phyloP scores from a whole-genome alignment of 177 flowering plant genomes.

The Vitis hybrid region DNA sequence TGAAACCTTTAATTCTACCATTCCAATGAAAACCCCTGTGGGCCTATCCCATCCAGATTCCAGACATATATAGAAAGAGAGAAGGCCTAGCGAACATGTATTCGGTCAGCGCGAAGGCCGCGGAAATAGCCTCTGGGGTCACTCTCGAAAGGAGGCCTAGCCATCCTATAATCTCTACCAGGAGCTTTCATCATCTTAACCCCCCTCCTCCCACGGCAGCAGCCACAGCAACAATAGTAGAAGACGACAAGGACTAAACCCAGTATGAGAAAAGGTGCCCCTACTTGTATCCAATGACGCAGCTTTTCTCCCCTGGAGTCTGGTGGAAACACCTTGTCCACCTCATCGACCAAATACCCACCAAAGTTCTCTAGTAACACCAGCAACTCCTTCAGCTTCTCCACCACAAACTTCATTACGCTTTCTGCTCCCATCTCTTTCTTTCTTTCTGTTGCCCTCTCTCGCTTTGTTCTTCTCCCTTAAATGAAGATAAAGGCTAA shows the following conservation, averaged over 20 bases:
- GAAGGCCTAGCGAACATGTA: too few relatives aligned
- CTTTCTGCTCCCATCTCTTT: slow-evolving; percentile 6
- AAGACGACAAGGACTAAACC: slow-evolving; percentile 11
- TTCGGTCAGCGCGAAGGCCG: slow-evolving; percentile 5
- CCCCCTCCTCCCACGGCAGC: not conserved
- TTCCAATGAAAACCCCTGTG: too few relatives aligned
- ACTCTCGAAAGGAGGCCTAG: slow-evolving; percentile 21
- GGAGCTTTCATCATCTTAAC: slow-evolving; percentile 36
- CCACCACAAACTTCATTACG: slow-evolving; percentile 9
- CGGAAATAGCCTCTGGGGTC: slow-evolving; percentile 23
- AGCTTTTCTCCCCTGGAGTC: slow-evolving; percentile 13
- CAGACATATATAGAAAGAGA: too few relatives aligned
- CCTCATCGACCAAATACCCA: not conserved
- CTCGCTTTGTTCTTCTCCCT: too few relatives aligned
- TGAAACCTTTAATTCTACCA: too few relatives aligned
- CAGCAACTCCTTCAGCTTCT: slow-evolving; percentile 27
- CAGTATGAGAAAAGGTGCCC: slow-evolving; percentile 10
- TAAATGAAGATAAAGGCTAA: too few relatives aligned
- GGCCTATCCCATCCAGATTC: too few relatives aligned
- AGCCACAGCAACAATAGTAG: slow-evolving; percentile 7
- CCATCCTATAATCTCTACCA: slow-evolving; percentile 19
- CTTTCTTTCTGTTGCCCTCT: not conserved
- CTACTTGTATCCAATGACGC: slow-evolving; percentile 17
- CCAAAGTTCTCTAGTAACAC: slow-evolving; percentile 12
- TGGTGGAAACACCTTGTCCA: slow-evolving; percentile 15